Conservation (phyloP, 2,329 filamentous ascomycete genomes). For the Beauveria bassiana region DNA sequence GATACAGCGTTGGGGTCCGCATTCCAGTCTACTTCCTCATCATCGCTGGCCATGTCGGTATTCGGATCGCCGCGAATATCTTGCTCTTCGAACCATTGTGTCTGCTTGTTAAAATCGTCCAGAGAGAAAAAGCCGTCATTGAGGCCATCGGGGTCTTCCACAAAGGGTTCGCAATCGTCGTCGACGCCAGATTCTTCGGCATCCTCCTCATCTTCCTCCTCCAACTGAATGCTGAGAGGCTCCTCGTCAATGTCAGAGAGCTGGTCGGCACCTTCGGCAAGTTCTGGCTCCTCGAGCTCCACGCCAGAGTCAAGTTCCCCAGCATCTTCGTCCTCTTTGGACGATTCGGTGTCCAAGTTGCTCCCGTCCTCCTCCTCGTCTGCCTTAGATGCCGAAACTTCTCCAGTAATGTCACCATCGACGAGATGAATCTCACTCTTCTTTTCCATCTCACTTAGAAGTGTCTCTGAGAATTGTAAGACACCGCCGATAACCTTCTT, state of each 20-base stretch:
- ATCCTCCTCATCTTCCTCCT: constrained; percentile 35
- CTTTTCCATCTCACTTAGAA: constrained; percentile 42
- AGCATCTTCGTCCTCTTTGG: constrained; percentile 29
- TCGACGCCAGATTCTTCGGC: constrained; percentile 41
- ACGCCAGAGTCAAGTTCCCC: constrained; percentile 20
- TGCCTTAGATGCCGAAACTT: constrained; percentile 21
- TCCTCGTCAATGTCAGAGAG: constrained; percentile 21
- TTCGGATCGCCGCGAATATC: constrained; percentile 71
- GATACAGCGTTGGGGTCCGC: constrained; percentile 58
- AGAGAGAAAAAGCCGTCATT: constrained; percentile 99
- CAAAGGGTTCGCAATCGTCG: constrained; percentile 47
- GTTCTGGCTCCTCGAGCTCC: constrained; percentile 26
- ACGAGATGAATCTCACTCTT: constrained; percentile 22
- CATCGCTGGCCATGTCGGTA: constrained; percentile 68
- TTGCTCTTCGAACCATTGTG: constrained; percentile 80
- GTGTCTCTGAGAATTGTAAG: constrained; percentile 39
- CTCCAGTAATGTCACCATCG: constrained; percentile 22
- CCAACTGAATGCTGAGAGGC: constrained; percentile 27
- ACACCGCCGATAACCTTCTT: constrained; percentile 64
- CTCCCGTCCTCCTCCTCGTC: constrained; percentile 27
- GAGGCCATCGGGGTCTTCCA: constrained; percentile 71
- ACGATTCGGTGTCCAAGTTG: constrained; percentile 23
- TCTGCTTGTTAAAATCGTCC: constrained; percentile 92
- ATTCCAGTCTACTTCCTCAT: constrained; percentile 85
- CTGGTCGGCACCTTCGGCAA: constrained; percentile 22